Evolutionary conservation across 208 protist genomes (phyloP), one percentile per base, ranked within the genome.

Genomic region (Crithidia acanthocephali): DNA sequence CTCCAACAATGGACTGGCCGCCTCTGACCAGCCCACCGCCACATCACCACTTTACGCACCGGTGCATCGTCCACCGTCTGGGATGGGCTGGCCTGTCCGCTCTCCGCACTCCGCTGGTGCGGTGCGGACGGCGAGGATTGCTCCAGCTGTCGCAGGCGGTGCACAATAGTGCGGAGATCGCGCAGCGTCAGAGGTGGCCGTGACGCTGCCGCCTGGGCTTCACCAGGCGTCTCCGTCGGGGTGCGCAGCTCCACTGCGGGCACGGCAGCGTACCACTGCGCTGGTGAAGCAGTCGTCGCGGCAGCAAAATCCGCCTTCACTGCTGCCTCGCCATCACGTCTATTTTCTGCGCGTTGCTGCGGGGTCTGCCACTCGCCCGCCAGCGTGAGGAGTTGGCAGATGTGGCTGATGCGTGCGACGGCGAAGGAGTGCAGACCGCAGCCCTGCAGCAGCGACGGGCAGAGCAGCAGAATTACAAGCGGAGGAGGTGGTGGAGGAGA

Each of bases 381-480:
- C 22, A 76, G 28, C 15, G 62, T 62, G 32, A 69, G 60, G 30
- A 76, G 53, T 40, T 76, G 61, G 23, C 70, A 76, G 11, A 69
- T 13, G 55, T 63, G 62, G 25, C 70, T 68, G 22, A 76, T 37
- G 4, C 70, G 70, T 20, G 56, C 18, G 10, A 76, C 53, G 11
- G 62, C 52, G 55, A 63, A 65, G 7, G 48, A 27, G 32, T 65
- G 69, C 20, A 68, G 44, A 11, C 62, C 70, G 55, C 20, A 64
- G 16, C 70, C 70, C 42, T 76, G 37, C 52, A 76, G 55, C 33
- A 76, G 70, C 5, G 62, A 76, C 9, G 62, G 70, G 33, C 70
- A 76, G 4, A 76, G 61, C 32, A 76, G 60, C 30, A 76, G n/a
- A 30, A 76, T 57, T 27, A 76, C 62, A 40, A 76, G 51, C 27